phyloP scores from a whole-genome alignment of 2,329 filamentous ascomycete species.

The Colletotrichum aenigma region DNA sequence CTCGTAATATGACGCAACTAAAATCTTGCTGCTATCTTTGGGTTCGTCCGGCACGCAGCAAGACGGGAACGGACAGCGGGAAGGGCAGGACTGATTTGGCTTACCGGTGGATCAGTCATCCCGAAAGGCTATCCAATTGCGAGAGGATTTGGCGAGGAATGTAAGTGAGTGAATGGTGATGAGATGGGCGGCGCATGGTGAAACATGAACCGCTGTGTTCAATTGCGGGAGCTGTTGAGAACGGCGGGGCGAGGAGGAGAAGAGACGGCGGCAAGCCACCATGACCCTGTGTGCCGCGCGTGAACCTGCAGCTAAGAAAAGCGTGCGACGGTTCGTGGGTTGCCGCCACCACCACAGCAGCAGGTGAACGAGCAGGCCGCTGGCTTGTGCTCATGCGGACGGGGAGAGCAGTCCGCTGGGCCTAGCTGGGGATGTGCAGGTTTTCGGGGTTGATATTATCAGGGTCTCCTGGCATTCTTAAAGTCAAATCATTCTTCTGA shows the following conservation, averaged over 20 bases:
- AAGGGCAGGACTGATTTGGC: neutral
- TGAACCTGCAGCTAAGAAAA: slow-evolving; percentile 7
- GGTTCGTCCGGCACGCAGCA: neutral
- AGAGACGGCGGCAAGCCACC: slow-evolving; percentile 12
- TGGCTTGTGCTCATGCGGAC: neutral
- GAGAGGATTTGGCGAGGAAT: neutral
- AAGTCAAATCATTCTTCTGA: neutral
- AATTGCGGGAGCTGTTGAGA: neutral
- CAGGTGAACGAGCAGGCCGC: neutral
- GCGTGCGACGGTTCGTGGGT: neutral
- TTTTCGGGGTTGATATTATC: neutral
- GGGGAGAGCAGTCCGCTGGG: neutral
- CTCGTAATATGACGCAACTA: neutral
- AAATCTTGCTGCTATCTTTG: neutral
- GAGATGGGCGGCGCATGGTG: neutral
- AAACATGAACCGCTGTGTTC: neutral
- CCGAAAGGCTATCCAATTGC: neutral
- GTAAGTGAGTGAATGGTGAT: neutral
- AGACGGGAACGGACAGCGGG: neutral
- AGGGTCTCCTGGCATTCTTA: neutral
- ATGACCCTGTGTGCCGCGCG: neutral
- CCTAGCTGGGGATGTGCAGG: neutral
- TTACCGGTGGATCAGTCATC: neutral
- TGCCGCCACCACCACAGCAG: neutral
- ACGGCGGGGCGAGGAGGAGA: neutral